phyloP scores from a whole-genome alignment of 2,329 filamentous ascomycete species.

The Trichoderma breve region DNA sequence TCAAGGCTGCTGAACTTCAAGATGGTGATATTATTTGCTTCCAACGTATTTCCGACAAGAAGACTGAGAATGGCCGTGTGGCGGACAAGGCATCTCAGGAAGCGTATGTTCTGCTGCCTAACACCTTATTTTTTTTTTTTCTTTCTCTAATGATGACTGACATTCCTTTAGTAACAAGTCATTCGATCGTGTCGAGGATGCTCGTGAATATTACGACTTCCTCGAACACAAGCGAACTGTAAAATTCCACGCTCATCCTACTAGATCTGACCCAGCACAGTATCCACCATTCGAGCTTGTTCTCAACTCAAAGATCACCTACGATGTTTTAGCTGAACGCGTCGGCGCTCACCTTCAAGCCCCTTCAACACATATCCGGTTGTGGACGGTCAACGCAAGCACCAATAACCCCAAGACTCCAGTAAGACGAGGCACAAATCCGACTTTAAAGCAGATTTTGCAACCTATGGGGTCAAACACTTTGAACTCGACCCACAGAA shows the following conservation, averaged over 20 bases:
- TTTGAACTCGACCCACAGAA: constrained; percentile 65
- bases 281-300: constrained; percentile 71
- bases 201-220: constrained; percentile 89
- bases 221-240: constrained; percentile 80
- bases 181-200: constrained; percentile 63
- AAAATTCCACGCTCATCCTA: constrained; percentile 69
- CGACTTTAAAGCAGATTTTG: constrained; percentile 76
- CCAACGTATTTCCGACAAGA: constrained; percentile 61
- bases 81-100: constrained; percentile 34
- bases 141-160: neutral
- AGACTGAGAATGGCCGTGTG: constrained; percentile 33
- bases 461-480: constrained; percentile 67
- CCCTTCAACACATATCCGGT: constrained; percentile 82
- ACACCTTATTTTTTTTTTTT: too few species aligned
- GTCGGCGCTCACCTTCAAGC: constrained; percentile 75
- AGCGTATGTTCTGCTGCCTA: constrained; percentile 27
- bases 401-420: constrained; percentile 74
- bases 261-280: constrained; percentile 52
- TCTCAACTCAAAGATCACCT: constrained; percentile 83
- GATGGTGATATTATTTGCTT: constrained; percentile 97
- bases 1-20: constrained; percentile 90
- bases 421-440: constrained; percentile 69
- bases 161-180: constrained; percentile 22
- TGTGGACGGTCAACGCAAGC: constrained; percentile 78
- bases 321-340: constrained; percentile 81